Conservation (phyloP, 2,329 filamentous ascomycete genomes). For the Botrytis tulipae region DNA sequence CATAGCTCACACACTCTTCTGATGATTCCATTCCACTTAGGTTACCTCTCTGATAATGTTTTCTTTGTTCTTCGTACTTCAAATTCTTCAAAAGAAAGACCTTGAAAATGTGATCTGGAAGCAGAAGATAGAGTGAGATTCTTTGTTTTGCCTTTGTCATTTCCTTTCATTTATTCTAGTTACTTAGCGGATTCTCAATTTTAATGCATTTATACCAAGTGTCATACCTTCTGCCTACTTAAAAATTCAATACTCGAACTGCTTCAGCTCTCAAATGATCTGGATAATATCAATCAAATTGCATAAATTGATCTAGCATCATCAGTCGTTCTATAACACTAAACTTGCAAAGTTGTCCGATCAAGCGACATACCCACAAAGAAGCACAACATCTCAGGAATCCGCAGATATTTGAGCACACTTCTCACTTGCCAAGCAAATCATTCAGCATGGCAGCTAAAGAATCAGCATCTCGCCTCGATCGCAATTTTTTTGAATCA, state of each 20-base stretch:
- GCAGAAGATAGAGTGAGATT: not conserved
- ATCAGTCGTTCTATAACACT: too few species aligned
- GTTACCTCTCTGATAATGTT: not conserved
- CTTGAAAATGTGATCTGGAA: not conserved
- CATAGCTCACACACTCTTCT: not conserved
- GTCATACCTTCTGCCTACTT: not conserved
- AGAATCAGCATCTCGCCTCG: not conserved
- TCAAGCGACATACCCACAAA: not conserved
- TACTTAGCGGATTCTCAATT: not conserved
- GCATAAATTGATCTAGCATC: not conserved
- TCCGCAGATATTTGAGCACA: not conserved
- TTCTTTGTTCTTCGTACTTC: not conserved
- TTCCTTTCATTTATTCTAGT: not conserved
- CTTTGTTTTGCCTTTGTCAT: not conserved
- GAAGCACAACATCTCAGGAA: not conserved
- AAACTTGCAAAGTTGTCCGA: not conserved
- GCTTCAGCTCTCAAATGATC: not conserved
- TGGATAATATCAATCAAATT: not conserved
- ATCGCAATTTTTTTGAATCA: not conserved
- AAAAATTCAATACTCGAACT: not conserved
- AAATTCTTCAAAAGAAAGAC: not conserved
- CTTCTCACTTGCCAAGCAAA: not conserved
- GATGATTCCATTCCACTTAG: not conserved
- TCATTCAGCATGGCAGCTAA: not conserved
- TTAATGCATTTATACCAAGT: not conserved